A percentile compares a stretch with the other conserved stretches of the same genome.
phyloP scores from a whole-genome alignment of 2,329 filamentous ascomycete species.

The Neofusicoccum kwambonambiense region DNA sequence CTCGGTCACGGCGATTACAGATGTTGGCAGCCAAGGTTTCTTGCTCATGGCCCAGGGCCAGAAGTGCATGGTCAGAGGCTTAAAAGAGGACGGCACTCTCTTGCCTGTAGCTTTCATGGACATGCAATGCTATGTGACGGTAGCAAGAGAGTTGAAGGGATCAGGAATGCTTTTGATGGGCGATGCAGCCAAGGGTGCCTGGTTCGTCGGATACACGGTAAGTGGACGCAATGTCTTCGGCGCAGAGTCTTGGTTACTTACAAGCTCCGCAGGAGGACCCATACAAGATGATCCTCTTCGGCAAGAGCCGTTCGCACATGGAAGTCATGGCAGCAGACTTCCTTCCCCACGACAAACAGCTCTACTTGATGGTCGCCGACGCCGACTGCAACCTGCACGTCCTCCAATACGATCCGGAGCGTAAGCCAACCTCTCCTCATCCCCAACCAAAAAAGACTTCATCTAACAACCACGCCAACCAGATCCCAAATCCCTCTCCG shows the following conservation, averaged over 20 bases:
- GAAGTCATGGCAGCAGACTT: constrained; percentile 84
- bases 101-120: constrained; percentile 96
- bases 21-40: constrained; percentile 82
- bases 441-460: not conserved
- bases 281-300: constrained; percentile 90
- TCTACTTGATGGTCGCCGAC: constrained; percentile 81
- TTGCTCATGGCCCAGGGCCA: constrained; percentile 90
- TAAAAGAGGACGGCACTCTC: constrained; percentile 92
- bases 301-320: constrained; percentile 76
- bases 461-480: constrained; percentile 10
- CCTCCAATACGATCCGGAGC: constrained; percentile 91
- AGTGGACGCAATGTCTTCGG: constrained; percentile 21
- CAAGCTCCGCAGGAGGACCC: constrained; percentile 69
- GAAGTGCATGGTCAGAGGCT: constrained; percentile 92
- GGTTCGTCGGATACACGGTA: constrained; percentile 90
- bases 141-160: constrained; percentile 77
- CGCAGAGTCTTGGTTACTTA: constrained; percentile 2
- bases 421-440: constrained; percentile 53
- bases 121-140: constrained; percentile 89
- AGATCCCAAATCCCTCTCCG: constrained; percentile 93
- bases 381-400: constrained; percentile 84
- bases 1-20: constrained; percentile 81
- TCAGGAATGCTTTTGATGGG: constrained; percentile 85
- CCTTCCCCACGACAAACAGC: constrained; percentile 76
- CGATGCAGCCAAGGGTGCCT: constrained; percentile 89